These are phyloP conservation scores for Boletus rufocinnamomeus DNA, from an alignment of 768 basidiomycete species.

Conservation along the genomic window DNA sequence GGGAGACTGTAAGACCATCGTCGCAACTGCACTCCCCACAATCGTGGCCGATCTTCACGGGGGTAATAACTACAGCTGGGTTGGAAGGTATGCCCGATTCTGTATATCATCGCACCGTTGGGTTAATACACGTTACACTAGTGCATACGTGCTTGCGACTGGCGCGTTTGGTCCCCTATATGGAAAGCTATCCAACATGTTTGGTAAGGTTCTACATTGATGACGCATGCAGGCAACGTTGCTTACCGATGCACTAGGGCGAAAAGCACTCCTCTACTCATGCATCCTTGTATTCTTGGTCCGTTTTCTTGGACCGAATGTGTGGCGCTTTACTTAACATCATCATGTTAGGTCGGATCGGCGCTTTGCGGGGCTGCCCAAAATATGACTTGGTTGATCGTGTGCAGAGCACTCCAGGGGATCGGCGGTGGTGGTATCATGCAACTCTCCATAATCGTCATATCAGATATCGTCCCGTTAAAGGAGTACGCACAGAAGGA, in stretches of 20 bases:
- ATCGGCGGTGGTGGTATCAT: constrained; percentile 80
- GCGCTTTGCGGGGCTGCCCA: constrained; percentile 82
- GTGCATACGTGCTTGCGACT: constrained; percentile 74
- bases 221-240: background rate
- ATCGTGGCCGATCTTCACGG: constrained; percentile 64
- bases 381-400: constrained; percentile 72
- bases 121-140: constrained; percentile 22
- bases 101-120: background rate
- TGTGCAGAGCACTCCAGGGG: constrained; percentile 77
- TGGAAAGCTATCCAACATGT: constrained; percentile 70
- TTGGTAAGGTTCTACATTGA: constrained; percentile 28
- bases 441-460: constrained; percentile 72
- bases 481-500: constrained; percentile 53
- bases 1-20: constrained; percentile 47
- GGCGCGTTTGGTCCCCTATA: constrained; percentile 69
- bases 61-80: constrained; percentile 67
- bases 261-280: constrained; percentile 69
- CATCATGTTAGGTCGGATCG: constrained; percentile 57
- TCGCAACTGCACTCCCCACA: constrained; percentile 70
- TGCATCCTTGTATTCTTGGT: constrained; percentile 70
- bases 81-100: constrained; percentile 52
- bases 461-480: constrained; percentile 80
- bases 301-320: constrained; percentile 14
- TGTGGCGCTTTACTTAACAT: background rate
- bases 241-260: constrained; percentile 37